Evolutionary conservation across 805 yeast species (phyloP).

Genomic region (Starmerella scarabaei): DNA sequence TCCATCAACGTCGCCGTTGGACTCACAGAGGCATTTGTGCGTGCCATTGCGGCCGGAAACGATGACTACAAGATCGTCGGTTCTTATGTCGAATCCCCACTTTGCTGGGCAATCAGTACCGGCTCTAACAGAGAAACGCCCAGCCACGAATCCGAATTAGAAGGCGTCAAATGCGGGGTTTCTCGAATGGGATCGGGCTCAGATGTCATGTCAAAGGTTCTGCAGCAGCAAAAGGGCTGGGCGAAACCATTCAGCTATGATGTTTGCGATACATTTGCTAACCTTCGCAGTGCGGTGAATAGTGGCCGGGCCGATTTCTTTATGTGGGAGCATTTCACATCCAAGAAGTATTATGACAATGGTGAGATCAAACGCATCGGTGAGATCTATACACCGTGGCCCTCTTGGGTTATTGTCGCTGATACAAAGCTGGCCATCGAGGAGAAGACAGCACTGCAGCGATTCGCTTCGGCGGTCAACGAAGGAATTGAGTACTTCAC

Average conservation of each 20-base stretch:
- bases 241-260: constrained; percentile 34
- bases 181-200: constrained; percentile 86
- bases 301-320: constrained; percentile 55
- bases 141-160: constrained; percentile 38
- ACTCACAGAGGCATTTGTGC: constrained; percentile 78
- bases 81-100: constrained; percentile 73
- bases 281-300: constrained; percentile 71
- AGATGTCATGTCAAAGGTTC: constrained; percentile 77
- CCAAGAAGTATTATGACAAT: constrained; percentile 68
- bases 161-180: constrained; percentile 58
- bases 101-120: constrained; percentile 82
- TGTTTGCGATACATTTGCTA: constrained; percentile 53
- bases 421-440: constrained; percentile 24
- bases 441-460: constrained; percentile 24
- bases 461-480: constrained; percentile 43
- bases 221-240: constrained; percentile 52
- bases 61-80: constrained; percentile 54
- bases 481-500: constrained; percentile 59
- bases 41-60: constrained; percentile 65
- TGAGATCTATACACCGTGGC: constrained; percentile 91
- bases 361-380: constrained; percentile 74
- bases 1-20: constrained; percentile 72
- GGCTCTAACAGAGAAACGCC: constrained; percentile 51
- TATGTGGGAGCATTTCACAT: constrained; percentile 93
- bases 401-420: constrained; percentile 76